Evolutionary conservation across 2,329 filamentous ascomycete species (phyloP), one percentile per base, ranked within the genome.

Genomic region (Exserohilum turcica): DNA sequence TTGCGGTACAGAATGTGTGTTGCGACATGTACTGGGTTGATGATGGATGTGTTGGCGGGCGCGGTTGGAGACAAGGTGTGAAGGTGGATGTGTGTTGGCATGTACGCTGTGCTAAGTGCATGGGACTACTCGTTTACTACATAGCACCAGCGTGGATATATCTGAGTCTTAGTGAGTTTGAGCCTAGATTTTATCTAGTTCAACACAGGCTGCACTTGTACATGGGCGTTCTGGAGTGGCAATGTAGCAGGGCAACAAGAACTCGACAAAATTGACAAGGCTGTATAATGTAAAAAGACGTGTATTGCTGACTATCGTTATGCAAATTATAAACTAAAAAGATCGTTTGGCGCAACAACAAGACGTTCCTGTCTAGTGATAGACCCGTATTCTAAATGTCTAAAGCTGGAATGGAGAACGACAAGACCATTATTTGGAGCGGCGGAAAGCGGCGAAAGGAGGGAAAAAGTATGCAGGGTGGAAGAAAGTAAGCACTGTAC

Each of bases 391-490:
- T 44, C 24, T 43, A 49, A 43, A 48, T 12, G 16, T 52, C 48
- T 52, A 43, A 19, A 12, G 3, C 3, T 32, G 5, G 27, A 27
- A 49, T 5, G 7, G 18, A 33, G 21, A 28, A n/a, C 6, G 6
- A 9, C 3, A 18, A 18, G 15, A 38, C 6, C 12, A 16, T 33
- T 47, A 55, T 31, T 63, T 63, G 50, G 27, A 38, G 15, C 48
- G 54, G 35, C 62, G 60, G 55, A 68, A 68, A 18, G 64, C 61
- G 31, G 61, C 57, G 21, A 68, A 68, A 3, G 65, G 65, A 56
- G 64, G 64, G 51, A 69, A 69, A 46, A 66, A 66, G 52, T 64
- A 66, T 1, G 53, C 66, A 2, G 66, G 66, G 16, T 69, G 66
- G 39, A 65, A 64, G n/a, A 60, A 53, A 18, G 62, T 65, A 5